phyloP scores from a whole-genome alignment of 2,329 filamentous ascomycete genomes.

The Anthostomella pinea region DNA sequence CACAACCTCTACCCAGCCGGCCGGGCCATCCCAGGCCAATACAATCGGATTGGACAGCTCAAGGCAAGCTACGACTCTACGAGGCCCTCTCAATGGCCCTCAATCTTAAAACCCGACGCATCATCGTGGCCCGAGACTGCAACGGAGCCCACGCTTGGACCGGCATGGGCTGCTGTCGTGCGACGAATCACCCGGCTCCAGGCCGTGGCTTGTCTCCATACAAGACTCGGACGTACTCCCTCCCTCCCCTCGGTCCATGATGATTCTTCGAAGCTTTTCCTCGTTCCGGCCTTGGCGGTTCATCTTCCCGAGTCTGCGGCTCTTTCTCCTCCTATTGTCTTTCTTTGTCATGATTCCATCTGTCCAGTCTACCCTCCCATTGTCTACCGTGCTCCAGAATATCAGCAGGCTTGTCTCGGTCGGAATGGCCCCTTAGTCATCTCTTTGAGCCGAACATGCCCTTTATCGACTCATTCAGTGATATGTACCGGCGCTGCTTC shows the following conservation, averaged over 20 bases:
- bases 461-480: conserved; percentile 24
- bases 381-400: conserved; percentile 17
- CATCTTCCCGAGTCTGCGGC: conserved; percentile 14
- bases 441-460: conserved; percentile 17
- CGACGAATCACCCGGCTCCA: conserved; percentile 8
- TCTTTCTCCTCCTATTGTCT: conserved; percentile 10
- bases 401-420: conserved; percentile 15
- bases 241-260: conserved; percentile 14
- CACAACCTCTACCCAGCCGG: conserved; percentile 8
- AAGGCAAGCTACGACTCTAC: conserved; percentile 11
- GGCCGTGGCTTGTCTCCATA: conserved; percentile 13
- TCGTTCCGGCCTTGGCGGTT: conserved; percentile 19
- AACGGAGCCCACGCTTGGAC: conserved; percentile 11
- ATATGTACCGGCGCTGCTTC: conserved; percentile 26
- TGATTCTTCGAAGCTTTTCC: conserved; percentile 17
- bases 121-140: conserved; percentile 15
- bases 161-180: conserved; percentile 7
- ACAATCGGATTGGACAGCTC: conserved; percentile 18
- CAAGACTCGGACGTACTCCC: conserved; percentile 22
- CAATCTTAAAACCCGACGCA: conserved; percentile 22
- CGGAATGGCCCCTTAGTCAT: conserved; percentile 10
- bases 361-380: conserved; percentile 17
- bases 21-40: conserved; percentile 10
- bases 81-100: conserved; percentile 25
- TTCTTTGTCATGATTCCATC: conserved; percentile 13